Conservation (phyloP, 140 eudicot species). For the Flaveria floridana region DNA sequence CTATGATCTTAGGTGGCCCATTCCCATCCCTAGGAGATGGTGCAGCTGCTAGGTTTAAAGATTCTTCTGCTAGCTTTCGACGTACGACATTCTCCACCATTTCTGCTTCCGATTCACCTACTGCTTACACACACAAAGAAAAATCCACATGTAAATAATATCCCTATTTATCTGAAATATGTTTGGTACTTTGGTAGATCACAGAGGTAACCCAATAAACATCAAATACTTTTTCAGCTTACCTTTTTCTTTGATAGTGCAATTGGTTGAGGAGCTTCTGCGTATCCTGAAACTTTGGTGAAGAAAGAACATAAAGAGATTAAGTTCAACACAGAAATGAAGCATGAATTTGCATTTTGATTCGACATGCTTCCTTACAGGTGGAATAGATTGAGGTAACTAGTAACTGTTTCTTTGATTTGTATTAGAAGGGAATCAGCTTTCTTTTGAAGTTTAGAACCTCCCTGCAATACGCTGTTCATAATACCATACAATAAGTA, state of each 20-base stretch:
- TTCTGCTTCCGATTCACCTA: slow-evolving; percentile 45
- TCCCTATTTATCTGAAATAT: neutral
- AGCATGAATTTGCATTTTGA: neutral
- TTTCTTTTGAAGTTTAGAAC: slow-evolving; percentile 42
- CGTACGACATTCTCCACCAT: slow-evolving; percentile 42
- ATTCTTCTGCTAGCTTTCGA: slow-evolving; percentile 55
- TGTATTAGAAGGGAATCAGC: slow-evolving; percentile 44
- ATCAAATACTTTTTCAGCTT: slow-evolving; percentile 28
- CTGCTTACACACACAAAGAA: slow-evolving; percentile 18
- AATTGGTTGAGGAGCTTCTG: slow-evolving; percentile 36
- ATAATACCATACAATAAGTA: slow-evolving; percentile 34
- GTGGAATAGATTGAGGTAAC: slow-evolving; percentile 43
- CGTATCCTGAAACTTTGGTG: slow-evolving; percentile 38
- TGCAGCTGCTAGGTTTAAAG: slow-evolving; percentile 58
- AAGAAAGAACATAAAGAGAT: slow-evolving; percentile 21
- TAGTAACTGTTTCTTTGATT: slow-evolving; percentile 35
- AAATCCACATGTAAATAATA: slow-evolving; percentile 1
- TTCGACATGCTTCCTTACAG: slow-evolving; percentile 45
- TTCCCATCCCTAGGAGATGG: slow-evolving; percentile 40
- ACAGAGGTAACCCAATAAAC: neutral
- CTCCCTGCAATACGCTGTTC: slow-evolving; percentile 53
- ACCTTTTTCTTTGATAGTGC: slow-evolving; percentile 43
- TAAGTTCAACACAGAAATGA: slow-evolving; percentile 13
- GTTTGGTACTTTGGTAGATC: neutral
- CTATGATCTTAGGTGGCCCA: slow-evolving; percentile 31